phyloP scores from a whole-genome alignment of 2,329 filamentous ascomycete species.

The Ilyonectria destructans region DNA sequence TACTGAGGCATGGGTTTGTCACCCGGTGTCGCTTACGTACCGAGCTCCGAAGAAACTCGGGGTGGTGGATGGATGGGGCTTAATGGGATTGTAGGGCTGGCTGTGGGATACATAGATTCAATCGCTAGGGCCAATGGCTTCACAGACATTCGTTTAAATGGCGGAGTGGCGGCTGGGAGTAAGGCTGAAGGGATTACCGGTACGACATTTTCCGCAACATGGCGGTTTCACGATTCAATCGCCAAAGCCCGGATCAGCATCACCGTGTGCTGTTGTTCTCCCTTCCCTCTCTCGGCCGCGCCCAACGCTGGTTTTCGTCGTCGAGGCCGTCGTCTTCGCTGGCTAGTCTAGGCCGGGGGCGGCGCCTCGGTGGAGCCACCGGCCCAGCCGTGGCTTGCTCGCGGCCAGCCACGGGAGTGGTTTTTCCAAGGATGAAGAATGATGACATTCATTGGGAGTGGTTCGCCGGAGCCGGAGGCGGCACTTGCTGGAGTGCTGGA shows the following conservation, averaged over 20 bases:
- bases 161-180: constrained; percentile 6
- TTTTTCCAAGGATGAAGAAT: constrained; percentile 26
- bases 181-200: constrained; percentile 2
- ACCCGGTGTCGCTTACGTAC: constrained; percentile 47
- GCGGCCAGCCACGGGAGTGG: constrained; percentile 25
- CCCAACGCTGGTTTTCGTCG: not conserved
- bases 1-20: constrained; percentile 43
- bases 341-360: constrained; percentile 26
- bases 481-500: constrained; percentile 21
- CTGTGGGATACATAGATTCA: constrained; percentile 14
- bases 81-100: constrained; percentile 18
- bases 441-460: constrained; percentile 17
- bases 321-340: not conserved
- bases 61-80: constrained; percentile 35
- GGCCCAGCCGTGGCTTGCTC: constrained; percentile 27
- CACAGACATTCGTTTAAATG: constrained; percentile 11
- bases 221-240: constrained; percentile 2
- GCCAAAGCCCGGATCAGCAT: not conserved
- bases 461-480: constrained; percentile 21
- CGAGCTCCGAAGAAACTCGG: constrained; percentile 37
- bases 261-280: not conserved
- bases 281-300: constrained; percentile 7
- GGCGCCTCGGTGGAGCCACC: constrained; percentile 24
- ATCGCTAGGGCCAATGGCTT: constrained; percentile 23
- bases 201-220: not conserved